phyloP scores from a whole-genome alignment of 1,139 yeast genomes.

The Arxiozyma slooffiae region DNA sequence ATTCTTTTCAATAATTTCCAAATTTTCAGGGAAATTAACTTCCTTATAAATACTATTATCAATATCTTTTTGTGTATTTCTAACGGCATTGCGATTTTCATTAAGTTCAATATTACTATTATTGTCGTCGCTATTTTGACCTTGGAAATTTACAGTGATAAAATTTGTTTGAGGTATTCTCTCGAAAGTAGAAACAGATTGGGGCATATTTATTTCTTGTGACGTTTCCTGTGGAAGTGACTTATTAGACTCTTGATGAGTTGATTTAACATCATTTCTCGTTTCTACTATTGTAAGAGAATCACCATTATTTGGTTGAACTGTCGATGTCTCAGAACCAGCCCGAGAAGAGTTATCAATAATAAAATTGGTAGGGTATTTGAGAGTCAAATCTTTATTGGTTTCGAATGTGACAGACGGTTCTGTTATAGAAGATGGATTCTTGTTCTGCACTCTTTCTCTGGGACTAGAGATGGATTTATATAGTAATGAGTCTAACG shows the following conservation, averaged over 20 bases:
- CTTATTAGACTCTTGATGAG: not conserved
- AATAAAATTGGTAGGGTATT: conserved; percentile 1
- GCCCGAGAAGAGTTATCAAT: conserved; percentile 2
- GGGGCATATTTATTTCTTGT: not conserved
- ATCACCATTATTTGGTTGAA: not conserved
- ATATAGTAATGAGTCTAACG: conserved; percentile 26
- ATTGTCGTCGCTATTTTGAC: too few relatives aligned
- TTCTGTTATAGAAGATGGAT: not conserved
- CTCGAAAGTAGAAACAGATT: not conserved
- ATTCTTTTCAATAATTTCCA: not conserved
- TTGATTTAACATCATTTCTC: not conserved
- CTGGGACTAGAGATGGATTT: conserved; percentile 23
- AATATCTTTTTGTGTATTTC: not conserved
- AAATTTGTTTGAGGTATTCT: not conserved
- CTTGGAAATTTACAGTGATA: not conserved
- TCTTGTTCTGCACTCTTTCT: not conserved
- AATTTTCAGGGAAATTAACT: not conserved
- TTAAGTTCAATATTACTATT: too few relatives aligned
- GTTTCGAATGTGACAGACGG: not conserved
- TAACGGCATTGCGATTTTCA: not conserved
- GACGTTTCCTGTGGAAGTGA: not conserved
- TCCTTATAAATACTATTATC: not conserved
- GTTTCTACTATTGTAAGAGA: not conserved
- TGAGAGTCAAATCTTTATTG: not conserved
- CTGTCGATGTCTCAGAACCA: not conserved